These are phyloP conservation scores for Phytophthora sansomeana DNA, from an alignment of 352 stramenopile genomes.

Conservation along the genomic window DNA sequence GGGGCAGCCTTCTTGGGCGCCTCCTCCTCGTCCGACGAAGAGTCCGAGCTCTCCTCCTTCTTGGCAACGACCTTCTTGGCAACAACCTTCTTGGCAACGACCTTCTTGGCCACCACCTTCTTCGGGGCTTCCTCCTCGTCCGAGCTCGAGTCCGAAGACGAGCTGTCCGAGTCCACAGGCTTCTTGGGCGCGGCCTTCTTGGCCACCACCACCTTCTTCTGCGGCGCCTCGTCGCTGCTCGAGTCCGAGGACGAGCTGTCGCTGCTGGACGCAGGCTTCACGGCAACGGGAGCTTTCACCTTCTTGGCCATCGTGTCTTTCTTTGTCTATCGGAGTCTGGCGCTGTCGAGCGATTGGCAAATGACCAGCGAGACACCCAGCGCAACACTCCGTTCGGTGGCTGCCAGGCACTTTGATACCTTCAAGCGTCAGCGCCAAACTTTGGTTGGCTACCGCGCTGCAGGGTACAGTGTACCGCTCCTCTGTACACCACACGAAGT, in stretches of 20 bases:
- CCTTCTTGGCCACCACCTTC: constrained; percentile 57
- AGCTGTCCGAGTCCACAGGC: constrained; percentile 47
- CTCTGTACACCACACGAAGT: constrained; percentile 25
- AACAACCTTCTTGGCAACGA: constrained; percentile 53
- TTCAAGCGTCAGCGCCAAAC: constrained; percentile 39
- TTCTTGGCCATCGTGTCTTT: constrained; percentile 61
- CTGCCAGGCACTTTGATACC: constrained; percentile 38
- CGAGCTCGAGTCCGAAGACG: constrained; percentile 37
- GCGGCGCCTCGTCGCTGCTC: constrained; percentile 60
- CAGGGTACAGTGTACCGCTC: constrained; percentile 27
- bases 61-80: constrained; percentile 56
- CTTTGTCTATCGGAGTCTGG: background rate
- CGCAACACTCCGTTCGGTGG: constrained; percentile 18
- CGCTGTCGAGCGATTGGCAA: constrained; percentile 41
- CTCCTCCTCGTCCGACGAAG: constrained; percentile 51
- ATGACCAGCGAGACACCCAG: constrained; percentile 29
- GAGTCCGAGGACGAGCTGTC: constrained; percentile 63
- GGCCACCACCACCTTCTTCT: constrained; percentile 54
- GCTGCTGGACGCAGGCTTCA: constrained; percentile 56
- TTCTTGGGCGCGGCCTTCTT: constrained; percentile 70
- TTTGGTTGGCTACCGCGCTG: constrained; percentile 40
- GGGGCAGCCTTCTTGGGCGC: constrained; percentile 44
- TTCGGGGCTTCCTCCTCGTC: constrained; percentile 53
- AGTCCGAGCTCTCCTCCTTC: constrained; percentile 54
- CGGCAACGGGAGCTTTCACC: constrained; percentile 42